Evolutionary conservation across 768 basidiomycete genomes (phyloP), one percentile per base, ranked within the genome.

Genomic region (Panellus pusillus): DNA sequence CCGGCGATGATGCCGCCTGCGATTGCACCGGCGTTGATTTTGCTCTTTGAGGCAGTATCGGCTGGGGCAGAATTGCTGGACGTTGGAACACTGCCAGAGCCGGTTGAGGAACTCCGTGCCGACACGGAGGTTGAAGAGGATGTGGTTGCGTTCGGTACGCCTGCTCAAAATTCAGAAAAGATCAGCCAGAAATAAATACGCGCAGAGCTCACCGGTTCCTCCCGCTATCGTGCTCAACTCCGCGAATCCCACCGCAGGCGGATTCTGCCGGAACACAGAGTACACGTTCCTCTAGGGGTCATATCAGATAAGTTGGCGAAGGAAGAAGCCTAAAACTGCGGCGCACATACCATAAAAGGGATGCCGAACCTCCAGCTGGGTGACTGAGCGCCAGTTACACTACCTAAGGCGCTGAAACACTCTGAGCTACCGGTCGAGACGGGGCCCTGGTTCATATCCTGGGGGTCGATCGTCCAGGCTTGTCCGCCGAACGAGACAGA

Each of bases 401-500:
- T n/a, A 14, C 20, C 20, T 35, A 44, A 36, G 8, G 42, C 50
- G 9, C 50, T 41, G 11, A 36, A 28, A 19, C 50, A 51, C 19
- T 37, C 15, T 5, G 12, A 9, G 12, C n/a, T 44, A 18, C 41
- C 20, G 1, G 15, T 11, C n/a, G 19, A 27, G 20, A 44, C 42
- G 32, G 42, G 41, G 6, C 42, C 50, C 13, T 28, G 32, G 19
- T 44, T 44, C 42, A 51, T 44, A 15, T 51, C 50, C 17, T 28
- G 1, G 0, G 50, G 42, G 19, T 28, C n/a, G 42, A 51, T 51
- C 6, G 32, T 2, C 50, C 50, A 51, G 11, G 42, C 27, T 17
- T 32, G 32, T 15, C 50, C 50, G 4, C 50, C 50, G 28, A 51
- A 51, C 36, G 50, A 51, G 24, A 51, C 42, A 3, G 50, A 37